Evolutionary conservation across 305 asterid species (phyloP).

Genomic region (Fraxinus xanthoxyloides): DNA sequence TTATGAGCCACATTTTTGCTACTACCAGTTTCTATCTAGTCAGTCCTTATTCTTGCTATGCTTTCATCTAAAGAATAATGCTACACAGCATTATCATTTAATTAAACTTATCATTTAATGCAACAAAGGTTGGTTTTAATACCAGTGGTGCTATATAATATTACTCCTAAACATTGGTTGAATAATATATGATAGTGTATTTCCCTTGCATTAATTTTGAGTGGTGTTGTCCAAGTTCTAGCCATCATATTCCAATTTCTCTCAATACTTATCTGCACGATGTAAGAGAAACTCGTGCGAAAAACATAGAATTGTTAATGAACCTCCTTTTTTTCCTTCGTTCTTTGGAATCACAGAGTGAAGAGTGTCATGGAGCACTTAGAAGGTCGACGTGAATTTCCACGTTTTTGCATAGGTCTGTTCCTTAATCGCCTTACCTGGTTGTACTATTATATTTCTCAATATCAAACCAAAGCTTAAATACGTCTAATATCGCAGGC

Average conservation of each 20-base stretch:
- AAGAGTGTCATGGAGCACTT: constrained; percentile 86
- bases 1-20: neutral
- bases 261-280: neutral
- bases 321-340: neutral
- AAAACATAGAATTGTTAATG: constrained; percentile 4
- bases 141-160: neutral
- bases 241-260: neutral
- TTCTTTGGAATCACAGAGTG: constrained; percentile 46
- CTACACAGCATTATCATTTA: neutral
- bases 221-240: neutral
- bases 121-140: neutral
- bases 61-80: neutral
- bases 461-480: constrained; percentile 6
- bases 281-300: neutral
- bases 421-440: constrained; percentile 15
- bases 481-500: constrained; percentile 39
- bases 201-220: constrained; percentile 9
- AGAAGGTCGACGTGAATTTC: constrained; percentile 79
- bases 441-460: neutral
- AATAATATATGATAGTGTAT: neutral
- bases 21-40: neutral
- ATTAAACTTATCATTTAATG: neutral
- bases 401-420: constrained; percentile 88
- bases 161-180: neutral
- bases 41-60: neutral